These are phyloP conservation scores for Hanseniaspora gamundiae DNA, from an alignment of 1,139 yeast genomes.

Conservation along the genomic window DNA sequence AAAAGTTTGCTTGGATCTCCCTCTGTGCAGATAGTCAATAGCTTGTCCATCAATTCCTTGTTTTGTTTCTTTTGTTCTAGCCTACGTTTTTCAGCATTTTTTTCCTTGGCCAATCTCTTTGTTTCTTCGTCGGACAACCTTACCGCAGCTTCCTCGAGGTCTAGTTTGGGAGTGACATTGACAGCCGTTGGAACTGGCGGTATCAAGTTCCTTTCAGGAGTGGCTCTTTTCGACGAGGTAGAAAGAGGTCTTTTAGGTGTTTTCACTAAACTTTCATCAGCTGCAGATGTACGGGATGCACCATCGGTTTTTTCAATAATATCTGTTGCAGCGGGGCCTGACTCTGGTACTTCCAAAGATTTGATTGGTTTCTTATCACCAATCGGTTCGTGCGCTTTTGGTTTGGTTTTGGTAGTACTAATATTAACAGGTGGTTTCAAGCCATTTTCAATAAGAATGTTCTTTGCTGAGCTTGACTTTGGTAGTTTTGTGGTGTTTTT, in stretches of 20 bases:
- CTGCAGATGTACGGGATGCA: not conserved
- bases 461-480: not conserved
- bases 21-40: slow-evolving; percentile 66
- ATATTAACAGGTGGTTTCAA: not conserved
- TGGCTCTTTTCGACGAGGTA: not conserved
- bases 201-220: not conserved
- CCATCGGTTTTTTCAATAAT: not conserved
- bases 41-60: slow-evolving; percentile 55
- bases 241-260: not conserved
- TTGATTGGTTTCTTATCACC: too few relatives aligned
- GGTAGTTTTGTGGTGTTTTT: not conserved
- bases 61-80: slow-evolving; percentile 62
- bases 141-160: slow-evolving; percentile 1
- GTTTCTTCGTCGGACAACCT: slow-evolving; percentile 1
- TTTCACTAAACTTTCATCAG: not conserved
- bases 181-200: slow-evolving; percentile 10
- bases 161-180: slow-evolving; percentile 3
- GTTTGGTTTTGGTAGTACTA: not conserved
- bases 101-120: slow-evolving; percentile 13
- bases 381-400: too few relatives aligned
- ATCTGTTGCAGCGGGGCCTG: too few relatives aligned
- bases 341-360: too few relatives aligned
- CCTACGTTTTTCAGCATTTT: slow-evolving; percentile 34
- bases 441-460: not conserved
- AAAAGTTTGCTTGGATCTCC: slow-evolving; percentile 80